phyloP scores from a whole-genome alignment of 2,329 filamentous ascomycete species.

The Corinectria fuckeliana region DNA sequence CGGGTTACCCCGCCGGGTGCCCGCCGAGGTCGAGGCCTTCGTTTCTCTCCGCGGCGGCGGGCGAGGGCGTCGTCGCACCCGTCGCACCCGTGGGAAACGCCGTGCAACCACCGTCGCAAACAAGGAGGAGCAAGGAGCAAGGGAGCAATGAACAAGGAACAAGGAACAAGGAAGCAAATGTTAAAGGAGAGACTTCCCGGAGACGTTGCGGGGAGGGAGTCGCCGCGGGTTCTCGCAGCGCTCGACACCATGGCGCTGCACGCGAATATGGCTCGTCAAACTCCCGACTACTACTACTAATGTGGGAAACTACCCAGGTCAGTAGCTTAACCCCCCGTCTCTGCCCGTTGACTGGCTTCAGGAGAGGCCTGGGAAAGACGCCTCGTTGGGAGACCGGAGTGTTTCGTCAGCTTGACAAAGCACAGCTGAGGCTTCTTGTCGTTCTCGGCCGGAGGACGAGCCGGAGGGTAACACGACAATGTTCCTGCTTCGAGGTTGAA shows the following conservation, averaged over 20 bases:
- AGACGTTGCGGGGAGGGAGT: neutral
- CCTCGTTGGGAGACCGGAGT: slow-evolving; percentile 5
- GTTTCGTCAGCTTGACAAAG: slow-evolving; percentile 33
- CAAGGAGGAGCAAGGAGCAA: neutral
- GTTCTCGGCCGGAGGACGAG: slow-evolving; percentile 19
- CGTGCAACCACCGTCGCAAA: slow-evolving; percentile 12
- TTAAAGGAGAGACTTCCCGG: neutral
- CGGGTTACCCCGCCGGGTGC: slow-evolving; percentile 10
- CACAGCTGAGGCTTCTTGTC: slow-evolving; percentile 2
- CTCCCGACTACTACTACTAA: too few species aligned
- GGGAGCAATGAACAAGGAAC: neutral
- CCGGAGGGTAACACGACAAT: slow-evolving; percentile 19
- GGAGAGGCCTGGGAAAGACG: neutral
- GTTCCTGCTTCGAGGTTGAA: slow-evolving; percentile 18
- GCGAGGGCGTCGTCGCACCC: neutral
- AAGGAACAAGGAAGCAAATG: neutral
- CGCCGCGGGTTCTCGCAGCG: slow-evolving; percentile 2
- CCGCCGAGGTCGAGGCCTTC: slow-evolving; percentile 11
- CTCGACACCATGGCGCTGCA: slow-evolving; percentile 6
- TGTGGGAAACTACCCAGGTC: too few species aligned
- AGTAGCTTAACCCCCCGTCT: neutral
- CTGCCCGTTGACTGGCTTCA: too few species aligned
- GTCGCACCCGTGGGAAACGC: neutral
- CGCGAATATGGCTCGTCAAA: neutral
- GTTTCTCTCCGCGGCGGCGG: neutral